These are phyloP conservation scores for Ophiostoma sp. DNA, from an alignment of 2,329 filamentous ascomycete genomes.

Conservation along the genomic window DNA sequence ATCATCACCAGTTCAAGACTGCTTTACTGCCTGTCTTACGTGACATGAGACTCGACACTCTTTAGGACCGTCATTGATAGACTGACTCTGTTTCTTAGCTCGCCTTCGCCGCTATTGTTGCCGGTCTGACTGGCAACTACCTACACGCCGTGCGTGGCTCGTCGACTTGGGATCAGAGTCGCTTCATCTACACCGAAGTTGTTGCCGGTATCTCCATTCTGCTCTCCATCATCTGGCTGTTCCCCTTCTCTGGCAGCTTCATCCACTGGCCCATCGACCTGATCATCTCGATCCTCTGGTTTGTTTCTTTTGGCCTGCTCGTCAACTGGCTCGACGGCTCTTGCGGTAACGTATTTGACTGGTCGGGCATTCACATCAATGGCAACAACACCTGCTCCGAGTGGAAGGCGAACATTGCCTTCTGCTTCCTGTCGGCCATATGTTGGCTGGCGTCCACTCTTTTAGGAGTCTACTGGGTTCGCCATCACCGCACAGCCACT, in stretches of 20 bases:
- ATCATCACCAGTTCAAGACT: too few relatives aligned
- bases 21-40: too few relatives aligned
- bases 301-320: slow-evolving; percentile 61
- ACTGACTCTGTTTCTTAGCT: slow-evolving; percentile 36
- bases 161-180: slow-evolving; percentile 51
- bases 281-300: slow-evolving; percentile 64
- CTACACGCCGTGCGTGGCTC: slow-evolving; percentile 47
- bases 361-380: slow-evolving; percentile 48
- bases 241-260: slow-evolving; percentile 64
- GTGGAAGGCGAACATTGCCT: slow-evolving; percentile 67
- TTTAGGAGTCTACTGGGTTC: slow-evolving; percentile 52
- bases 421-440: slow-evolving; percentile 64
- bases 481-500: slow-evolving; percentile 35
- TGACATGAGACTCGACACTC: too few relatives aligned
- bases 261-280: slow-evolving; percentile 67
- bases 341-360: slow-evolving; percentile 56
- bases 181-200: slow-evolving; percentile 70
- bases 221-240: slow-evolving; percentile 63
- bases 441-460: slow-evolving; percentile 63
- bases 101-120: slow-evolving; percentile 65
- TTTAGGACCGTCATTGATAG: too few relatives aligned
- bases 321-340: slow-evolving; percentile 47
- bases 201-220: slow-evolving; percentile 64
- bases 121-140: slow-evolving; percentile 62
- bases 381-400: slow-evolving; percentile 54